Evolutionary conservation across 176 grass and related monocot genomes (phyloP).

Genomic region (Carex kokanica): DNA sequence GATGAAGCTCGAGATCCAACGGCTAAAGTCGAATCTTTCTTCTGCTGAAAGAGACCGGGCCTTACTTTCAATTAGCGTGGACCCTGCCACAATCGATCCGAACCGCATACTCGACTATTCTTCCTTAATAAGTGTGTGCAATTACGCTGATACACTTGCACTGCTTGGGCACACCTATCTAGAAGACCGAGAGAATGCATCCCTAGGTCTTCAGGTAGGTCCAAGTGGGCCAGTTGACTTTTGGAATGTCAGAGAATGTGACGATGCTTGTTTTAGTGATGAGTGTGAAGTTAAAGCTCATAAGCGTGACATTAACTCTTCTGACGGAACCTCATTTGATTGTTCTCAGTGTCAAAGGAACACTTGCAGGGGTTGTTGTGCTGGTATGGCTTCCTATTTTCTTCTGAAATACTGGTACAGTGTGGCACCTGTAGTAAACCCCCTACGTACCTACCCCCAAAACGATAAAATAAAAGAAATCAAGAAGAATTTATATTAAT

Average conservation of each 20-base stretch:
- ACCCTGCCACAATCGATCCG: slow-evolving; percentile 88
- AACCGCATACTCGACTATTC: slow-evolving; percentile 79
- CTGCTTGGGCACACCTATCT: slow-evolving; percentile 67
- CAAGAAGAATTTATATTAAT: background rate
- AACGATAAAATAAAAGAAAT: background rate
- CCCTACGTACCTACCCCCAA: background rate
- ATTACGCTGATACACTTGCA: slow-evolving; percentile 76
- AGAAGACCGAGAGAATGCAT: slow-evolving; percentile 84
- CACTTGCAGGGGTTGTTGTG: slow-evolving; percentile 87
- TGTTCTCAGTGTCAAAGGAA: slow-evolving; percentile 74
- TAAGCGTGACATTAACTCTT: background rate
- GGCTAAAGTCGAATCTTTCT: slow-evolving; percentile 74
- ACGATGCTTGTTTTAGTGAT: slow-evolving; percentile 60
- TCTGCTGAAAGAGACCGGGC: slow-evolving; percentile 82
- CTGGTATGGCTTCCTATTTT: slow-evolving; percentile 30
- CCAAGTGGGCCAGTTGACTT: slow-evolving; percentile 56
- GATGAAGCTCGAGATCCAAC: slow-evolving; percentile 94
- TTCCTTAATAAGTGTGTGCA: slow-evolving; percentile 64
- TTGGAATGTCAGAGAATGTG: slow-evolving; percentile 86
- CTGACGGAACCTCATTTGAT: slow-evolving; percentile 37
- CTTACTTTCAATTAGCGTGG: slow-evolving; percentile 78
- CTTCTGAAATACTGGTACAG: slow-evolving; percentile 13
- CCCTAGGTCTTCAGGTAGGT: slow-evolving; percentile 57
- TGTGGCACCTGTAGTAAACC: background rate
- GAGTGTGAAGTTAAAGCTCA: slow-evolving; percentile 65